A percentile compares a stretch with the other conserved stretches of the same genome.
These are phyloP conservation scores for Apiospora koreana DNA, from an alignment of 2,329 filamentous ascomycete species.

Conservation along the genomic window DNA sequence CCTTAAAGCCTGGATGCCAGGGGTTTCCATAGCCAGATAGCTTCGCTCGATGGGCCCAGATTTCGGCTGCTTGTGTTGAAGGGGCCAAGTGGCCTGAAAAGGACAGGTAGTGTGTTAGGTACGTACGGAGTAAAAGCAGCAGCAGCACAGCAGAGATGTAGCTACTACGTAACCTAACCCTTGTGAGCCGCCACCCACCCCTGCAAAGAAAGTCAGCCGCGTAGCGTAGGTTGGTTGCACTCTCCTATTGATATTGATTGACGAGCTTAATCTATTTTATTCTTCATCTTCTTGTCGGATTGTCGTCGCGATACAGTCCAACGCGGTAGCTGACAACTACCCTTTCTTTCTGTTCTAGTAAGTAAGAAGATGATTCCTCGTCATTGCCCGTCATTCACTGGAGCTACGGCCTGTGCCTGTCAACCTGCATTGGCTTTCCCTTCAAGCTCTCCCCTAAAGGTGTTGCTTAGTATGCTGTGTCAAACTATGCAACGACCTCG, in stretches of 20 bases:
- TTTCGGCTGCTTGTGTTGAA: background rate
- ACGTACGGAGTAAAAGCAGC: background rate
- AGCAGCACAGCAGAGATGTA: background rate
- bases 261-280: background rate
- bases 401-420: background rate
- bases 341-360: background rate
- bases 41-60: background rate
- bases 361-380: background rate
- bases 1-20: background rate
- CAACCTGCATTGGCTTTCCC: background rate
- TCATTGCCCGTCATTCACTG: background rate
- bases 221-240: background rate
- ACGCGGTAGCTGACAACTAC: slow-evolving; percentile 1
- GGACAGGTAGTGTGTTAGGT: background rate
- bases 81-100: slow-evolving; percentile 6
- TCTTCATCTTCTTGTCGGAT: background rate
- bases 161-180: too few relatives aligned
- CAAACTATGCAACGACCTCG: background rate
- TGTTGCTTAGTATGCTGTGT: background rate
- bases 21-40: background rate
- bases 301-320: background rate
- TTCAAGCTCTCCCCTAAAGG: background rate
- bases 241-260: background rate
- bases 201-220: slow-evolving; percentile 8
- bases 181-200: background rate